phyloP scores from a whole-genome alignment of 176 grass and related monocot species.

The Luzula sylvatica region DNA sequence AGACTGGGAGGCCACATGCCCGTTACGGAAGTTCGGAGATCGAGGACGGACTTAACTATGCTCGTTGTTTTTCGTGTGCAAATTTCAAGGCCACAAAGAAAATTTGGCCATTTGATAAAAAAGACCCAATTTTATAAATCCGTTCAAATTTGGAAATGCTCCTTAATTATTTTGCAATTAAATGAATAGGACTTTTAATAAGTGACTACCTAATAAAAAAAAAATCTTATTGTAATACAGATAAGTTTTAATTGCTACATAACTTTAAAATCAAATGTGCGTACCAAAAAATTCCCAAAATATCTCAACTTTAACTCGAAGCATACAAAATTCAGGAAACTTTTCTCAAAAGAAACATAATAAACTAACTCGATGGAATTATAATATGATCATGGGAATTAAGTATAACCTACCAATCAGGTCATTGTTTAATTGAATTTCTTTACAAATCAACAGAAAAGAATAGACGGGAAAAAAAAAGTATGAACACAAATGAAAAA shows the following conservation, averaged over 20 bases:
- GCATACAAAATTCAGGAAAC: not conserved
- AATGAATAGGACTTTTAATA: too few relatives aligned
- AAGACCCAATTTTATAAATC: not conserved
- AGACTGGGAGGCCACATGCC: slow-evolving; percentile 32
- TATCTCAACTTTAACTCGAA: not conserved
- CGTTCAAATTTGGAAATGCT: not conserved
- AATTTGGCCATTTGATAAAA: not conserved
- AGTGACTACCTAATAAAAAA: too few relatives aligned
- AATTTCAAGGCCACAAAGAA: not conserved
- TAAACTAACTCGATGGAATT: not conserved
- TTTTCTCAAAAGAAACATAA: not conserved
- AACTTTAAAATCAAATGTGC: not conserved
- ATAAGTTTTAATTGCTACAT: not conserved
- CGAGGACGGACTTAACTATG: slow-evolving; percentile 65
- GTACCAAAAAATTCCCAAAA: not conserved
- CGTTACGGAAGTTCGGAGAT: slow-evolving; percentile 33
- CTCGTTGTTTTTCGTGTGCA: slow-evolving; percentile 65
- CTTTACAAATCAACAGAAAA: not conserved
- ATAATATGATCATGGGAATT: not conserved
- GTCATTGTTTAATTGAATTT: not conserved
- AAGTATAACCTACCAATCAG: not conserved
- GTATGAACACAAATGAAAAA: not conserved
- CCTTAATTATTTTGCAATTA: too few relatives aligned
- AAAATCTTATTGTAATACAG: too few relatives aligned
- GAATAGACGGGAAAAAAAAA: not conserved